phyloP scores from a whole-genome alignment of 2,329 filamentous ascomycete genomes.

The Scopulariopsis brevicaulis region DNA sequence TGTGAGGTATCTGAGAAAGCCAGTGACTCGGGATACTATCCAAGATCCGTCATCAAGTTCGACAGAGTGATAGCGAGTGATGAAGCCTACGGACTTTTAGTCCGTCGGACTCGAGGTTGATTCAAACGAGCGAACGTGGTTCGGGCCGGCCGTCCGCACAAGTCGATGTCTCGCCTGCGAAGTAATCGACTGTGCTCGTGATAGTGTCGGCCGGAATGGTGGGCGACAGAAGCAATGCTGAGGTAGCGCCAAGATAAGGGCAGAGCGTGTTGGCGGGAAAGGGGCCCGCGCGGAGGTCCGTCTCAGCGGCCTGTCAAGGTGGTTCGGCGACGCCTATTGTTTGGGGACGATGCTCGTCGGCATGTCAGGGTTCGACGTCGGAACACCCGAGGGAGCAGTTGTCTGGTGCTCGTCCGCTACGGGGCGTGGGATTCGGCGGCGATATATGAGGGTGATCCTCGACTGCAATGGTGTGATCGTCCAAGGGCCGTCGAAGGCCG shows the following conservation, averaged over 20 bases:
- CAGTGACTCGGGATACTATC: neutral
- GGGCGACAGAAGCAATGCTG: neutral
- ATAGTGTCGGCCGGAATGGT: constrained; percentile 6
- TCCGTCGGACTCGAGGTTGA: neutral
- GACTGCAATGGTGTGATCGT: constrained; percentile 2
- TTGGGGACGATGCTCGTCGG: neutral
- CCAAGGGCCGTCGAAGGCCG: neutral
- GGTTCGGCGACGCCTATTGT: neutral
- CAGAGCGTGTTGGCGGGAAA: neutral
- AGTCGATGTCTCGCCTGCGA: constrained; percentile 37
- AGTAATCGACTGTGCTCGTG: constrained; percentile 27
- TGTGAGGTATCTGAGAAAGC: constrained; percentile 13
- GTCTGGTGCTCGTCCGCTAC: too few relatives aligned
- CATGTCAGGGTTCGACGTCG: neutral
- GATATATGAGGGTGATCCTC: constrained; percentile 1
- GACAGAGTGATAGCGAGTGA: neutral
- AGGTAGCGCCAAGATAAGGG: neutral
- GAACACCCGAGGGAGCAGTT: too few relatives aligned
- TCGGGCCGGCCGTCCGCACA: constrained; percentile 30
- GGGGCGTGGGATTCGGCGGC: too few relatives aligned
- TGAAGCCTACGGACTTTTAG: neutral
- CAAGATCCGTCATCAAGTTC: neutral
- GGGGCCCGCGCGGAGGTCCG: neutral
- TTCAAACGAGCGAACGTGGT: constrained; percentile 5
- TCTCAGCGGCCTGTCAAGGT: neutral